Evolutionary conservation across 306 rosid species (phyloP), one percentile per base, ranked within the genome.

Genomic region (Macrotyloma uniflorum): DNA sequence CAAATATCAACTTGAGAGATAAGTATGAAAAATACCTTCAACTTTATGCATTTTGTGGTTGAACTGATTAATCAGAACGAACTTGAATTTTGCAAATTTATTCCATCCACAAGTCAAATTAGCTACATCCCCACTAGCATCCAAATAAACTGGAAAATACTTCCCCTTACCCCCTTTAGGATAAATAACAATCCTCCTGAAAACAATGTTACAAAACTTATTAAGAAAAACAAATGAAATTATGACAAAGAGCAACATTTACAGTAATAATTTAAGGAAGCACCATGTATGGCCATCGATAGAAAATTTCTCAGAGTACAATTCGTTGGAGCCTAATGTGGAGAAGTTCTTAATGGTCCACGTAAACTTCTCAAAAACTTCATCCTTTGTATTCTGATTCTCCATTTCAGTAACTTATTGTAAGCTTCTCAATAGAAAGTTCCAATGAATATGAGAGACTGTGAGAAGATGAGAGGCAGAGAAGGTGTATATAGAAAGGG

Each of bases 91-190:
- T 0, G 89, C 86, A 51, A 36, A 68, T 83, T 86, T 89, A 74
- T 83, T 83, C 91, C 94, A 89, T 0, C 85, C 88, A 69, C 47
- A 20, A 6, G 93, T 85, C 81, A 89, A 82, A 8, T 75, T 49
- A 8, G 26, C 18, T 23, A 11, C n/a, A 55, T 50, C 5, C 13
- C 2, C 1, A 3, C 83, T 88, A 73, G 74, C 90, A 79, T 88
- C 93, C 85, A 93, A 84, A 83, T 85, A 91, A 84, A 89, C 68
- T 14, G 96, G 88, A 83, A 93, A 82, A 77, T 72, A 76, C 23
- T 85, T 83, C 10, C 7, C 35, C 0, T 5, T 5, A 1, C 18
- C 5, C 0, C 49, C 76, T 8, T 55, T 54, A 30, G 61, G 75
- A 42, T 4, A 55, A 12, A 88, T 65, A 30, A 84, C 71, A 70